Evolutionary conservation across 2,329 filamentous ascomycete species (phyloP), one percentile per base, ranked within the genome.

Genomic region (Arthroderma sp.): DNA sequence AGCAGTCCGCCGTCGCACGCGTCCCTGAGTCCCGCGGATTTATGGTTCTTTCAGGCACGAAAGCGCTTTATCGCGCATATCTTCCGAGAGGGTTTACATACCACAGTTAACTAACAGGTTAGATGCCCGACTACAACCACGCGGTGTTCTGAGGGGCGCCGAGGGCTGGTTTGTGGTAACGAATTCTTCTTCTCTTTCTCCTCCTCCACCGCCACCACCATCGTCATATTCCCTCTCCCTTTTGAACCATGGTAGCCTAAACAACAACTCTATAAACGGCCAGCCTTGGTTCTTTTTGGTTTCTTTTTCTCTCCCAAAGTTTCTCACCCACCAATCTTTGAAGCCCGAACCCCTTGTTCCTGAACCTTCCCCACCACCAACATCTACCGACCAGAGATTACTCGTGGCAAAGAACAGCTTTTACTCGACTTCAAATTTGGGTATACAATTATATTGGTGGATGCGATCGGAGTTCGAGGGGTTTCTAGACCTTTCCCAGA

Each of bases 381-480:
- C 25, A 33, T 33, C 15, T 15, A 15, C 17, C 25, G 28, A 51
- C 9, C 23, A 51, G 8, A 33, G 7, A 28, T 4, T 17, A 2
- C 25, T 17, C 15, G 47, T 51, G 47, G 47, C 47, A 51, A 51
- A n/a, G 23, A 33, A 13, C 25, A 31, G n/a, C 23, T 23, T 33
- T 31, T 33, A 15, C 15, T 33, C 7, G 33, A 33, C 28, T 31
- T 5, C 41, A 51, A 31, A 9, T 35, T 31, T 33, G 47, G n/a
- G 13, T 51, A 23, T 38, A 8, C 33, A 6, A 28, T 54, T 39
- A 23, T 53, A 54, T 54, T 54, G 51, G 51, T 54, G 51, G 51
- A n/a, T 38, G 11, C 7, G 13, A 7, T 38, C 35, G 51, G 33
- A 38, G 23, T 21, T 19, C 25, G 33, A 21, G n/a, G 7, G 31